phyloP scores from a whole-genome alignment of 1,284 basidiomycete species.

The Trichosporon sp. region DNA sequence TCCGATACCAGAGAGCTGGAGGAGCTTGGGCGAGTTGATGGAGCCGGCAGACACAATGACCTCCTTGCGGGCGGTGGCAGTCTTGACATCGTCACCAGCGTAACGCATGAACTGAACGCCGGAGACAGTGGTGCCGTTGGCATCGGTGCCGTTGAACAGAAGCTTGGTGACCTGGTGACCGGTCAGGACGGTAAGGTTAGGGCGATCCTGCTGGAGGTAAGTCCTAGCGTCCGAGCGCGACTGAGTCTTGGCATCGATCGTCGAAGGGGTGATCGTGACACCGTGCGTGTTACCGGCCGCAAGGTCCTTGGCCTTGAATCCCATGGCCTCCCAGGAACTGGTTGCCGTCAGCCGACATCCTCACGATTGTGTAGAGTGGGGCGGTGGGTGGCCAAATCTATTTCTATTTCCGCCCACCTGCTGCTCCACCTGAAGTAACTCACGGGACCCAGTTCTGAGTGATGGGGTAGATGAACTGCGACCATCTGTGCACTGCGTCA shows the following conservation, averaged over 20 bases:
- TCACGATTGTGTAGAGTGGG: neutral
- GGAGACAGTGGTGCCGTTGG: slow-evolving; percentile 50
- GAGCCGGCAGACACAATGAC: slow-evolving; percentile 12
- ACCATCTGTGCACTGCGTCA: slow-evolving; percentile 24
- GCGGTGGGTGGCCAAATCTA: neutral
- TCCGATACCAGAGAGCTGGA: slow-evolving; percentile 21
- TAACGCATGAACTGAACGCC: slow-evolving; percentile 56
- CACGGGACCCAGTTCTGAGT: slow-evolving; percentile 55
- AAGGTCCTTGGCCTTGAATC: slow-evolving; percentile 50
- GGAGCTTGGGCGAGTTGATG: slow-evolving; percentile 13
- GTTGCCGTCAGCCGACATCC: neutral
- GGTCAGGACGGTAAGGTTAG: slow-evolving; percentile 60
- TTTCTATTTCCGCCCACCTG: neutral
- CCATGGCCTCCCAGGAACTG: slow-evolving; percentile 49
- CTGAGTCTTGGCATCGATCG: slow-evolving; percentile 62
- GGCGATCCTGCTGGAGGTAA: slow-evolving; percentile 61
- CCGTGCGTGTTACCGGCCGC: slow-evolving; percentile 23
- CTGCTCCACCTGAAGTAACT: neutral
- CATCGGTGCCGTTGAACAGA: slow-evolving; percentile 54
- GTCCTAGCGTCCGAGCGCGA: slow-evolving; percentile 60
- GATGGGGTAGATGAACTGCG: slow-evolving; percentile 50
- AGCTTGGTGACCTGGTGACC: slow-evolving; percentile 59
- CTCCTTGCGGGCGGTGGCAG: slow-evolving; percentile 13
- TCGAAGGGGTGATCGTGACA: slow-evolving; percentile 55
- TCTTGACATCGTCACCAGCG: slow-evolving; percentile 27